Percentiles rank a stretch among this genome's conserved stretches.
These are phyloP conservation scores for Myriosclerotinia duriaeana DNA, from an alignment of 2,329 filamentous ascomycete genomes.

Conservation along the genomic window DNA sequence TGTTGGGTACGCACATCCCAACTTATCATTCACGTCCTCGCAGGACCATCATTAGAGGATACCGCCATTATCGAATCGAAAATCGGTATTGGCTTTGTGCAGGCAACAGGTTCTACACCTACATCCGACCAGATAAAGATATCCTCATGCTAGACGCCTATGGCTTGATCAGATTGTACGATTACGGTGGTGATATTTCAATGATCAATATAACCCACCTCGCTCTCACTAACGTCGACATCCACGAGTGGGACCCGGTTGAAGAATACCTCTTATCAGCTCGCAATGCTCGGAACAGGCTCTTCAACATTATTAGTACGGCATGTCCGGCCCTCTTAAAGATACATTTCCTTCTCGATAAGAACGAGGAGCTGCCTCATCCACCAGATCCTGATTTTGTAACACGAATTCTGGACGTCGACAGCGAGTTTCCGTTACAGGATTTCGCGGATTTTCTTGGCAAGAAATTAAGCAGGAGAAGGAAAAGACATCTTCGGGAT, in stretches of 20 bases:
- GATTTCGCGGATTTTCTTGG: neutral
- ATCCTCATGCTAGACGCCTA: neutral
- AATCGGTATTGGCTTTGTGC: too few species aligned
- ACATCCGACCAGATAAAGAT: neutral
- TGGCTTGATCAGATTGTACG: neutral
- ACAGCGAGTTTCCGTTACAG: neutral
- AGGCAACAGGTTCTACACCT: neutral
- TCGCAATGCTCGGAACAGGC: too few species aligned
- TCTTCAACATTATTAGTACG: neutral
- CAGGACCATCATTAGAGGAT: too few species aligned
- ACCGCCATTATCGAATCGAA: too few species aligned
- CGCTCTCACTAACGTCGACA: neutral
- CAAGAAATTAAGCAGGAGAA: too few species aligned
- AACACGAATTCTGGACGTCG: neutral
- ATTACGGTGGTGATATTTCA: neutral
- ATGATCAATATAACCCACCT: neutral
- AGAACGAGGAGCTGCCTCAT: fast-evolving
- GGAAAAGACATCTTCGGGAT: too few species aligned
- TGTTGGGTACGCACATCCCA: neutral
- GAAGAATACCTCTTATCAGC: too few species aligned
- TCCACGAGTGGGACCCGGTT: too few species aligned
- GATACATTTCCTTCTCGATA: neutral
- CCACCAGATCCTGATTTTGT: neutral
- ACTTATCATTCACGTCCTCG: too few species aligned
- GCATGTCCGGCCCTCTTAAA: neutral